phyloP scores from a whole-genome alignment of 2,329 filamentous ascomycete species.

The Cordyceps cateniannulata region DNA sequence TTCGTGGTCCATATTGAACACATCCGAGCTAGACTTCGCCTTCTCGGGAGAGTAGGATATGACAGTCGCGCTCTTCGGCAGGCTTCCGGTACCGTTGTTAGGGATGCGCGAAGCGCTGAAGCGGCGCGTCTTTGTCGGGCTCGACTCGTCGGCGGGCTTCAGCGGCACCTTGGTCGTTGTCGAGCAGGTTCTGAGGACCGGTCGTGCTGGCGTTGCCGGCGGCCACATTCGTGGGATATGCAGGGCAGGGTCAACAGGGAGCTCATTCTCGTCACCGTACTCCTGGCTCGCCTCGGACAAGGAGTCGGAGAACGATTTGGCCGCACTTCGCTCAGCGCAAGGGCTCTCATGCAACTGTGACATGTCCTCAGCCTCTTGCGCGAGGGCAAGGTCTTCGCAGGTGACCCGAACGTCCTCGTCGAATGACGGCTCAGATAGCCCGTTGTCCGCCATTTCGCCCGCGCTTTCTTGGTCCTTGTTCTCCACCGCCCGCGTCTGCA shows the following conservation, averaged over 20 bases:
- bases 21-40: slow-evolving; percentile 15
- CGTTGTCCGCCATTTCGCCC: slow-evolving; percentile 21
- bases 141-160: slow-evolving; percentile 57
- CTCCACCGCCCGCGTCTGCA: slow-evolving; percentile 31
- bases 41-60: slow-evolving; percentile 48
- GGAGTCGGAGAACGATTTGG: slow-evolving; percentile 36
- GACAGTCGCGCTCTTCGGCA: slow-evolving; percentile 43
- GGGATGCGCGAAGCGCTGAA: slow-evolving; percentile 44
- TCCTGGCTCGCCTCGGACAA: slow-evolving; percentile 58
- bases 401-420: slow-evolving; percentile 53
- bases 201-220: slow-evolving; percentile 52
- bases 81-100: slow-evolving; percentile 30
- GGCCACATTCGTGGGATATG: slow-evolving; percentile 18
- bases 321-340: not conserved
- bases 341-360: slow-evolving; percentile 26
- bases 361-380: slow-evolving; percentile 54
- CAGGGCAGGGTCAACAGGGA: slow-evolving; percentile 48
- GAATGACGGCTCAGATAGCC: slow-evolving; percentile 28
- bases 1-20: slow-evolving; percentile 14
- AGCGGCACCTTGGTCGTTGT: slow-evolving; percentile 74
- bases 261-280: slow-evolving; percentile 60
- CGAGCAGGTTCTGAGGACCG: slow-evolving; percentile 36
- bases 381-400: slow-evolving; percentile 45
- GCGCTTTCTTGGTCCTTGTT: slow-evolving; percentile 16
- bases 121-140: slow-evolving; percentile 42